phyloP scores from a whole-genome alignment of 805 yeast genomes.

The Spathaspora passalidarum region DNA sequence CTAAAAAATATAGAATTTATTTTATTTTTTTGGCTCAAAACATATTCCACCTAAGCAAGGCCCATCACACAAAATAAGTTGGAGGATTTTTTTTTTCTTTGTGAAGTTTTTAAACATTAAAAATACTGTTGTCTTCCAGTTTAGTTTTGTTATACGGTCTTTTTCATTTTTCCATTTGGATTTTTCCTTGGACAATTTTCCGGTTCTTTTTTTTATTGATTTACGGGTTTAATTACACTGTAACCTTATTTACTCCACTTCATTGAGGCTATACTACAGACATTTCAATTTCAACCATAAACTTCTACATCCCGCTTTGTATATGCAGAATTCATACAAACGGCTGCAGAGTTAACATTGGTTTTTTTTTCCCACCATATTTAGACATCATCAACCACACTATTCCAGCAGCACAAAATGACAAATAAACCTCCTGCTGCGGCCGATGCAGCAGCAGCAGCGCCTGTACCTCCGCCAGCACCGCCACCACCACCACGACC shows the following conservation, averaged over 20 bases:
- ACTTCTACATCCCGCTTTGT: not conserved
- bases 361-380: not conserved
- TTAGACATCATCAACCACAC: not conserved
- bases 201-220: not conserved
- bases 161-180: not conserved
- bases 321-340: not conserved
- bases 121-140: not conserved
- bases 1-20: not conserved
- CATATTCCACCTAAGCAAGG: not conserved
- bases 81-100: constrained; percentile 1
- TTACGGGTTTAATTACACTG: not conserved
- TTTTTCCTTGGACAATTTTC: not conserved
- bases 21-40: not conserved
- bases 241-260: not conserved
- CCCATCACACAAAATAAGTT: not conserved
- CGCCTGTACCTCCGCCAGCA: not conserved
- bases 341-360: too few species aligned
- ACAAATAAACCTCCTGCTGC: not conserved
- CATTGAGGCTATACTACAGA: too few species aligned
- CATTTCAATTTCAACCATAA: too few species aligned
- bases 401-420: not conserved
- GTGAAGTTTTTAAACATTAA: not conserved
- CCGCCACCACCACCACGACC: not conserved
- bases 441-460: too few species aligned
- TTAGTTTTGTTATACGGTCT: not conserved